Conservation (phyloP, 306 rosid genomes). For the Sicyos baderoa region DNA sequence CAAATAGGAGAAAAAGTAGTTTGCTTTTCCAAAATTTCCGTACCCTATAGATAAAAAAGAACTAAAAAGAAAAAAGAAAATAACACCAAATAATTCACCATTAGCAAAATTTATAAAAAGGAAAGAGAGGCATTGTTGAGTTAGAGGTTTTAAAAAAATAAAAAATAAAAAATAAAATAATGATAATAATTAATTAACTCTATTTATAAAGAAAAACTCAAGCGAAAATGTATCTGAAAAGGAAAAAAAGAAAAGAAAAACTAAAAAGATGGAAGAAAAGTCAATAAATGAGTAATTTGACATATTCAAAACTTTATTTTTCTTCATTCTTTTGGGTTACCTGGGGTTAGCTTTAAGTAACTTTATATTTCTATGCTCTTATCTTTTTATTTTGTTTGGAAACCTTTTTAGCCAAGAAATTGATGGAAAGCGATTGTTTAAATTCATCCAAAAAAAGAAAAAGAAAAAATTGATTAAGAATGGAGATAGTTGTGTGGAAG, state of each 20-base stretch:
- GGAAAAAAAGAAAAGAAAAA: neutral
- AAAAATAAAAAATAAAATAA: too few species aligned
- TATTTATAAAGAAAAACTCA: neutral
- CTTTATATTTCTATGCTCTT: conserved; percentile 32
- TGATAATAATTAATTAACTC: too few species aligned
- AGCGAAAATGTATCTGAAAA: neutral
- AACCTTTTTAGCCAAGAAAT: conserved; percentile 70
- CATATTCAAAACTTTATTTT: conserved; percentile 12
- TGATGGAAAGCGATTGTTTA: conserved; percentile 63
- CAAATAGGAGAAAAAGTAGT: neutral
- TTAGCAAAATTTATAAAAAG: neutral
- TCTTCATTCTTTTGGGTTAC: neutral
- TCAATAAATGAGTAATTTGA: conserved; percentile 2
- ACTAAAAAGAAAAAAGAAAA: neutral
- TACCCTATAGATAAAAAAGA: neutral
- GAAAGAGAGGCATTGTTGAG: neutral
- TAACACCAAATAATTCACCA: neutral
- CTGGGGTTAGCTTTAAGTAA: conserved; percentile 9
- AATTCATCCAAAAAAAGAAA: conserved; percentile 5
- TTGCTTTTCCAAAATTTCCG: conserved; percentile 3
- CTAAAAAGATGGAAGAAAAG: neutral
- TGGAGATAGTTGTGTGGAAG: neutral
- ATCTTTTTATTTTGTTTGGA: conserved; percentile 43
- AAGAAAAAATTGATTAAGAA: neutral
- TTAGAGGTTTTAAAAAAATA: too few species aligned